Base-by-base conservation (phyloP, 2,329 filamentous ascomycete genomes). In the Fusarium citri region DNA sequence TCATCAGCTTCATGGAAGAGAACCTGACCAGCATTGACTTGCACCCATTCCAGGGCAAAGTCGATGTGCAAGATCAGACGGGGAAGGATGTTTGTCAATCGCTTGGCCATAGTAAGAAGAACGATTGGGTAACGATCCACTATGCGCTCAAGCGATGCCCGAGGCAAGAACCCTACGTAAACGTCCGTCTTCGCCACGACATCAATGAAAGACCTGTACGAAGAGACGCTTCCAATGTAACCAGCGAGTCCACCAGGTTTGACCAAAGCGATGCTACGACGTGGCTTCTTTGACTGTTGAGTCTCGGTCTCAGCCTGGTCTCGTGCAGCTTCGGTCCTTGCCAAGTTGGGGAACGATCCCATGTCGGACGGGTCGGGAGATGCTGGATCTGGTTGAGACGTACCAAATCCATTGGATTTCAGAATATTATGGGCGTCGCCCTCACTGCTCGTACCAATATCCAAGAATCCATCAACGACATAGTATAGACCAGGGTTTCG, bases 141-240 rank as follows among this genome's bases (percentile, higher is more conserved):
- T 48, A 99, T 96, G 69, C 94, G 88, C 77, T 99, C 96, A 28
- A 99, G 85, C 0, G 94, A 92, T 1, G 89, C 87, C 30, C 94
- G 88, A 1, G 96, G 96, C 15, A 99, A 83, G 71, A 99, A 99
- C 2, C 96, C 96, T 16, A 99, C 96, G 75, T 98, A 98, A 4
- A 98, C 96, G 80, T 99, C 96, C 0, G 97, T 99, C 81, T 98
- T 98, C 5, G 96, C 97, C 40, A 95, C 92, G 3, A 99, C 94
- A 76, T 98, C 95, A 22, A 97, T 96, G 77, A 98, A 98, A 0
- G 96, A 99, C 26, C 96, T 87, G 78, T 98, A 97, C 0, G 94
- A 97, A 4, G 96, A 97, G 20, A 99, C 91, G 1, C 94, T 96
- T 8, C 96, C 94, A 31, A 98, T 89, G 75, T 99, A 99, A 0